Percentiles rank a stretch among this genome's conserved stretches.
These are phyloP conservation scores for Nitzschia inconspicua DNA, from an alignment of 108 stramenopile species.

Conservation along the genomic window DNA sequence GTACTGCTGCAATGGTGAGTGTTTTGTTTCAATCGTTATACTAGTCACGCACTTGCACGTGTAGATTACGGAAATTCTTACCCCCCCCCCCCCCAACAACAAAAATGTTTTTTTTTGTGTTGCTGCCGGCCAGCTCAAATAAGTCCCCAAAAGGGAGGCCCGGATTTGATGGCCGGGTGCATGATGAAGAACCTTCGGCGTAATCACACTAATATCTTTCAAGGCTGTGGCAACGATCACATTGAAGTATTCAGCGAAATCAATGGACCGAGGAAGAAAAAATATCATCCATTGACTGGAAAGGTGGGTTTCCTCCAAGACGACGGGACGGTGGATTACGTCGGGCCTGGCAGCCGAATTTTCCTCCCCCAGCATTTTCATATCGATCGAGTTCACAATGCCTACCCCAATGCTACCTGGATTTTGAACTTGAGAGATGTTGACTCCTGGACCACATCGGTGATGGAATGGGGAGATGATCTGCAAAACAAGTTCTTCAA, in stretches of 20 bases:
- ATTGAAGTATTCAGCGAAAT: slow-evolving; percentile 31
- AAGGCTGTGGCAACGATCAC: slow-evolving; percentile 32
- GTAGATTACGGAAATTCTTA: no score
- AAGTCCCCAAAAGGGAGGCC: background rate
- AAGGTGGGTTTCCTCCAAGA: background rate
- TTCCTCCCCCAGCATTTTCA: slow-evolving; percentile 34
- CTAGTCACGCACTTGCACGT: no score
- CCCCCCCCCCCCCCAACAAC: no score
- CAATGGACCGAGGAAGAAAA: slow-evolving; percentile 18
- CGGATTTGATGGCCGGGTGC: background rate
- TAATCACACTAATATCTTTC: slow-evolving; percentile 3
- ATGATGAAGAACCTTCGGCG: background rate
- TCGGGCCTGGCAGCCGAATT: no score
- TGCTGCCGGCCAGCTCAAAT: no score
- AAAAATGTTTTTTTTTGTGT: no score
- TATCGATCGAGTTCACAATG: slow-evolving; percentile 25
- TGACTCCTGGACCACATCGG: slow-evolving; percentile 24
- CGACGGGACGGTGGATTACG: background rate
- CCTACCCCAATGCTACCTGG: slow-evolving; percentile 37
- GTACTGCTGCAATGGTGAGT: slow-evolving; percentile 36
- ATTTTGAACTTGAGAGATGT: slow-evolving; percentile 32
- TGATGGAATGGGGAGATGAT: slow-evolving; percentile 9
- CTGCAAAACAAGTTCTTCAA: slow-evolving; percentile 4
- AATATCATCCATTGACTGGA: background rate
- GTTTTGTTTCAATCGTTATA: no score